These are phyloP conservation scores for Ilyonectria mors-panacis DNA, from an alignment of 2,329 filamentous ascomycete genomes.

Conservation along the genomic window DNA sequence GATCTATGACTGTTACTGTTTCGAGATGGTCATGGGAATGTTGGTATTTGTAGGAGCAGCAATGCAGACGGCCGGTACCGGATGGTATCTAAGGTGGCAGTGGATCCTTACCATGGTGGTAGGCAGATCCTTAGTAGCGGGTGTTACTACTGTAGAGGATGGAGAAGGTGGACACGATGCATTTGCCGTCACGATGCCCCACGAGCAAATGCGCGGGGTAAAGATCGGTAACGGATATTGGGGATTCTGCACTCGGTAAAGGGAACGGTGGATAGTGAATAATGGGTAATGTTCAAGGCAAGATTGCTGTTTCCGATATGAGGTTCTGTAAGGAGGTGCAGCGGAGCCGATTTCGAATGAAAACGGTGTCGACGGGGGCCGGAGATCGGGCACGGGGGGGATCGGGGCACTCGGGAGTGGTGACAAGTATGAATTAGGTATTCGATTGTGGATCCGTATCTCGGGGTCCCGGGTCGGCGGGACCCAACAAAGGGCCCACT, in stretches of 20 bases:
- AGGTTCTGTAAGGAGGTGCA: slow-evolving; percentile 5
- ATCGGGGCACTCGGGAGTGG: slow-evolving; percentile 40
- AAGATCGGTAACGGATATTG: not conserved
- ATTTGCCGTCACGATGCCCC: not conserved
- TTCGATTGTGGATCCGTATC: slow-evolving; percentile 40
- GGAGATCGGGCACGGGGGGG: slow-evolving; percentile 24
- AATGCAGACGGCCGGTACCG: slow-evolving; percentile 10
- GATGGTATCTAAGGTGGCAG: not conserved
- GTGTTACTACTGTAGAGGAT: not conserved
- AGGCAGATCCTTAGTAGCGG: not conserved
- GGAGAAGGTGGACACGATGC: not conserved
- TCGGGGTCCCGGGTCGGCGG: slow-evolving; percentile 46
- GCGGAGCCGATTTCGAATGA: slow-evolving; percentile 9
- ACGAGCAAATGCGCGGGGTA: slow-evolving; percentile 1
- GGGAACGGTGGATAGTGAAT: not conserved
- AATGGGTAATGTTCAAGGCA: not conserved
- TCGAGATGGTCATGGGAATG: not conserved
- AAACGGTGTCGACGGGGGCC: slow-evolving; percentile 22
- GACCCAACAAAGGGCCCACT: slow-evolving; percentile 37
- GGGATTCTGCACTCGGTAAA: not conserved
- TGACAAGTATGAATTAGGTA: slow-evolving; percentile 48
- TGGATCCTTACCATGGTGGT: not conserved
- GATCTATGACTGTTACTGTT: not conserved
- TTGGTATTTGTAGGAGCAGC: not conserved
- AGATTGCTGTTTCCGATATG: not conserved